Evolutionary conservation across 257 asterid genomes (phyloP).

Genomic region (Scutellaria galericulata): DNA sequence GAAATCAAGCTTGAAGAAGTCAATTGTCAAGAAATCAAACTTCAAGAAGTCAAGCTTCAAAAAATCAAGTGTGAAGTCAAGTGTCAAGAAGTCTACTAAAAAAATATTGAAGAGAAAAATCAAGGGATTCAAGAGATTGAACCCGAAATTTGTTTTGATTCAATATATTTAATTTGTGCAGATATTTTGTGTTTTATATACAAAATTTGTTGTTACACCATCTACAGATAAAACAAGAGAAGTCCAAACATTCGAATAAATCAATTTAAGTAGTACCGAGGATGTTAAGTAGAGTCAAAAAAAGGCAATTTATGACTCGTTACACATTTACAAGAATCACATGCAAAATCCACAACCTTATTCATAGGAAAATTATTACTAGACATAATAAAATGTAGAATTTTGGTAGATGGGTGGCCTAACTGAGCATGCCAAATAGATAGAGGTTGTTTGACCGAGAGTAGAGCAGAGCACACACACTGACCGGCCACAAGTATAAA

Average conservation of each 20-base stretch:
- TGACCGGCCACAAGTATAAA: not conserved
- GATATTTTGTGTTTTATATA: too few relatives aligned
- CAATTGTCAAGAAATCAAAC: too few relatives aligned
- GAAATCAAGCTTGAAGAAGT: too few relatives aligned
- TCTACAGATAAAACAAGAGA: too few relatives aligned
- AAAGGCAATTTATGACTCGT: not conserved
- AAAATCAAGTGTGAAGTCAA: too few relatives aligned
- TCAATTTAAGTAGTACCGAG: not conserved
- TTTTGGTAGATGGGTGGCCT: not conserved
- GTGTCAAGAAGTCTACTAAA: too few relatives aligned
- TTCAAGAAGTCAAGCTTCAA: too few relatives aligned
- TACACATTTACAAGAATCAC: not conserved
- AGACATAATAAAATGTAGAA: not conserved
- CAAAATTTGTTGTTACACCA: too few relatives aligned
- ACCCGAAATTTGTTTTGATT: too few relatives aligned
- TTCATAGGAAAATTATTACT: not conserved
- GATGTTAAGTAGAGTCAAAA: not conserved
- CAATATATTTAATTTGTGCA: too few relatives aligned
- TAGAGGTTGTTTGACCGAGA: not conserved
- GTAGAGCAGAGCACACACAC: not conserved
- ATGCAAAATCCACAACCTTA: not conserved
- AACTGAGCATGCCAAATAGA: not conserved
- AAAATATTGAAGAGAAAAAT: too few relatives aligned
- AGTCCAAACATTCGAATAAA: not conserved
- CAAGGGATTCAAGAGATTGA: too few relatives aligned